phyloP scores from a whole-genome alignment of 495 filamentous ascomycete genomes.

The Penicillium daleae region DNA sequence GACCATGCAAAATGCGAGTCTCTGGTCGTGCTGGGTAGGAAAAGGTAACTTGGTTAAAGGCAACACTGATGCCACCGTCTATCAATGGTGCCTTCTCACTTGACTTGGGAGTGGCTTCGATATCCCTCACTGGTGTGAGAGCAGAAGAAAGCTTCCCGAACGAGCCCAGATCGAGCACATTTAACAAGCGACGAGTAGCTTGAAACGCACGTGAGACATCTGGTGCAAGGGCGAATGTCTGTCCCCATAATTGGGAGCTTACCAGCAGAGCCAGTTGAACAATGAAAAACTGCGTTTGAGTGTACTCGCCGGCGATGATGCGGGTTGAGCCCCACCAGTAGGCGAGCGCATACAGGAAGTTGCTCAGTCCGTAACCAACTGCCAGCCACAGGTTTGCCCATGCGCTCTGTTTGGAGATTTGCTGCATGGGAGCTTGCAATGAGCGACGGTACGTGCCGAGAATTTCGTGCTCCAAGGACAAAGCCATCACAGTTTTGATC shows the following conservation, averaged over 20 bases:
- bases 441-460: slow-evolving; percentile 40
- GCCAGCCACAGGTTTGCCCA: slow-evolving; percentile 54
- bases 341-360: slow-evolving; percentile 63
- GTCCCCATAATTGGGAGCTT: slow-evolving; percentile 21
- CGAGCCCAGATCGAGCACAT: slow-evolving; percentile 15
- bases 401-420: slow-evolving; percentile 39
- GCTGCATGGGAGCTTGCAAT: slow-evolving; percentile 32
- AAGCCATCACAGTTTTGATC: slow-evolving; percentile 56
- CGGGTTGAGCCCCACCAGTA: slow-evolving; percentile 69
- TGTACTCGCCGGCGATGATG: slow-evolving; percentile 58
- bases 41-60: slow-evolving; percentile 32
- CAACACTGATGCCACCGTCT: background rate
- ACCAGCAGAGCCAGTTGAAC: slow-evolving; percentile 47
- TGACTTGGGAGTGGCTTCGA: background rate
- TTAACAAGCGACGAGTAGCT: slow-evolving; percentile 10
- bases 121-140: background rate
- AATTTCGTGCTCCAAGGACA: slow-evolving; percentile 48
- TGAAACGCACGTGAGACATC: slow-evolving; percentile 13
- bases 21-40: slow-evolving; percentile 56
- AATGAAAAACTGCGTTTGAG: slow-evolving; percentile 33
- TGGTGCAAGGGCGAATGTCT: slow-evolving; percentile 2
- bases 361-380: slow-evolving; percentile 52
- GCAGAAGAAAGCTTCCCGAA: slow-evolving; percentile 13
- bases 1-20: slow-evolving; percentile 44
- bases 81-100: background rate